phyloP scores from a whole-genome alignment of 176 grass and related monocot genomes.

The Carex parvula region DNA sequence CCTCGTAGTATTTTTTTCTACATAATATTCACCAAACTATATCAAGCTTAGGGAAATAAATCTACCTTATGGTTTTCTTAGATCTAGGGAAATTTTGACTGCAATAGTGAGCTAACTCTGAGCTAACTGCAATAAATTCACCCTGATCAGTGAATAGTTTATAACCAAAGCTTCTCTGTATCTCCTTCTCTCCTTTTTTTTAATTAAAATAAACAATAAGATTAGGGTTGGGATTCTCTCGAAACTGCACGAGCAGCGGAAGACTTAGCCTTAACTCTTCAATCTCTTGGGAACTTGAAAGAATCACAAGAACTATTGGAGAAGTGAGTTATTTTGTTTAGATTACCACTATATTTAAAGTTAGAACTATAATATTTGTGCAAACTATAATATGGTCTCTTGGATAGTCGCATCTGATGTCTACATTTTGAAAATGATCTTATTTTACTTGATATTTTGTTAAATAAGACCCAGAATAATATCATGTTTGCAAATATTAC shows the following conservation, averaged over 20 bases:
- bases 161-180: not conserved
- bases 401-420: not conserved
- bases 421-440: not conserved
- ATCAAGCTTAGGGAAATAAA: not conserved
- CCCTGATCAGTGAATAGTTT: not conserved
- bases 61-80: not conserved
- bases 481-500: no score
- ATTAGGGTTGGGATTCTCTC: conserved; percentile 84
- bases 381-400: not conserved
- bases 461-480: no score
- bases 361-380: not conserved
- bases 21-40: not conserved
- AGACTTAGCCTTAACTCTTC: conserved; percentile 53
- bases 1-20: not conserved
- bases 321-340: conserved; percentile 40
- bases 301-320: conserved; percentile 86
- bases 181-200: not conserved
- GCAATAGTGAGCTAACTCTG: not conserved
- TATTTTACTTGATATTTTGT: no score
- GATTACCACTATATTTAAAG: conserved; percentile 13
- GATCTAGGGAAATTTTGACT: not conserved
- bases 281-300: conserved; percentile 47
- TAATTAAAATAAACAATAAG: not conserved
- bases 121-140: no score
- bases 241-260: conserved; percentile 58